A percentile compares a stretch with the other conserved stretches of the same genome.
Conservation (phyloP, 768 basidiomycete species). For the Boletus reticulatus region DNA sequence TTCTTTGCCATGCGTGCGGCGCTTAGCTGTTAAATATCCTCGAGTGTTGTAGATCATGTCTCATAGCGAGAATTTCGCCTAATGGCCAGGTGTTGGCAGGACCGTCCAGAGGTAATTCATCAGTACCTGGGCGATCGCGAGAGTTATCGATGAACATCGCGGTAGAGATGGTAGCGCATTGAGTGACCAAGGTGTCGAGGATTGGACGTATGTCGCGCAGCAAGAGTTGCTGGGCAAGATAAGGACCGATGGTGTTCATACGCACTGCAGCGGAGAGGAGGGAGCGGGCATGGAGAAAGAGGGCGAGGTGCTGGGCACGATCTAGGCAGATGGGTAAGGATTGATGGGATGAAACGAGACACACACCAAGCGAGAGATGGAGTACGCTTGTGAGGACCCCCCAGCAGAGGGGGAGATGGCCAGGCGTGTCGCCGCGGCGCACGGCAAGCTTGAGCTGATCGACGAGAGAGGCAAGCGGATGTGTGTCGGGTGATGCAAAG, state of each 20-base stretch:
- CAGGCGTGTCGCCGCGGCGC: slow-evolving; percentile 61
- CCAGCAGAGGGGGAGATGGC: slow-evolving; percentile 92
- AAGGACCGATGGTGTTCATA: slow-evolving; percentile 90
- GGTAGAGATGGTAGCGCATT: slow-evolving; percentile 49
- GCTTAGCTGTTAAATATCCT: slow-evolving; percentile 85
- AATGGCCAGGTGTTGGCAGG: slow-evolving; percentile 95
- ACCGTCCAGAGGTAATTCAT: slow-evolving; percentile 39
- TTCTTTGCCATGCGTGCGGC: too few species aligned
- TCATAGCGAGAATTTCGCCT: slow-evolving; percentile 84
- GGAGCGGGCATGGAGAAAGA: slow-evolving; percentile 90
- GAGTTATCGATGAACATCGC: slow-evolving; percentile 32
- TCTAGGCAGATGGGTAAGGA: slow-evolving; percentile 43
- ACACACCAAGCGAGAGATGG: slow-evolving; percentile 64
- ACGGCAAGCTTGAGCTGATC: slow-evolving; percentile 68
- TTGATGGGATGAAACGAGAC: neutral
- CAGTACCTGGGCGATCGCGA: slow-evolving; percentile 1
- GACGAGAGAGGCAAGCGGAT: slow-evolving; percentile 39
- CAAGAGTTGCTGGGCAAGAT: slow-evolving; percentile 85
- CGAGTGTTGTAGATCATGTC: slow-evolving; percentile 95
- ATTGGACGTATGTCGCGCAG: slow-evolving; percentile 69
- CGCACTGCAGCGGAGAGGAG: slow-evolving; percentile 91
- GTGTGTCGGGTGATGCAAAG: slow-evolving; percentile 51
- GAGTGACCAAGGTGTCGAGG: slow-evolving; percentile 51
- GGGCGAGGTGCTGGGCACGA: slow-evolving; percentile 80
- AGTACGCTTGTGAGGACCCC: slow-evolving; percentile 80